A percentile compares a stretch with the other conserved stretches of the same genome.
Conservation (phyloP, 2,329 filamentous ascomycete genomes). For the Monosporascus ibericus region DNA sequence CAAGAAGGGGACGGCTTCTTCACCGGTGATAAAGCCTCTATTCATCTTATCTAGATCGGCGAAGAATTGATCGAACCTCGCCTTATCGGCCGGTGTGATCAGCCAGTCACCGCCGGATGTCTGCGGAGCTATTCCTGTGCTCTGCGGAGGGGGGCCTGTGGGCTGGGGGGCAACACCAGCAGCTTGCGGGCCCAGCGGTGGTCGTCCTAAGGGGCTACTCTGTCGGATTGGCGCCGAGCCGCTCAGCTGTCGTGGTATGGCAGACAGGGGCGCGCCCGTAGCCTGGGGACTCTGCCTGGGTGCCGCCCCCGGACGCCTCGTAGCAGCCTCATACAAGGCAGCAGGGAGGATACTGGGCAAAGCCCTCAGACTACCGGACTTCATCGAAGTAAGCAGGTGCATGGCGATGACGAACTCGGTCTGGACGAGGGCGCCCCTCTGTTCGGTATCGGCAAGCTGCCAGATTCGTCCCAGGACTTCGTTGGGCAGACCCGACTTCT, state of each 20-base stretch:
- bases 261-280: slow-evolving; percentile 51
- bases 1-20: slow-evolving; percentile 91
- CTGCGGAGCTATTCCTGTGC: slow-evolving; percentile 11
- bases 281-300: slow-evolving; percentile 45
- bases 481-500: slow-evolving; percentile 84
- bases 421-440: slow-evolving; percentile 76
- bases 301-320: slow-evolving; percentile 53
- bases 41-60: slow-evolving; percentile 73
- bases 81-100: slow-evolving; percentile 77
- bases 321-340: slow-evolving; percentile 84
- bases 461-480: slow-evolving; percentile 92
- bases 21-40: slow-evolving; percentile 81
- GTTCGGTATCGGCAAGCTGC: slow-evolving; percentile 90
- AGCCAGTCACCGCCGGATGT: slow-evolving; percentile 68
- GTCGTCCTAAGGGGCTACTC: slow-evolving; percentile 50
- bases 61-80: slow-evolving; percentile 82
- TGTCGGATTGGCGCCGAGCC: slow-evolving; percentile 60
- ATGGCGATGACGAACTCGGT: slow-evolving; percentile 98
- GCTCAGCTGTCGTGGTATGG: slow-evolving; percentile 79
- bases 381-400: slow-evolving; percentile 91
- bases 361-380: slow-evolving; percentile 71
- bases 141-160: slow-evolving; percentile 1
- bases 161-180: slow-evolving; percentile 25
- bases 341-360: slow-evolving; percentile 77
- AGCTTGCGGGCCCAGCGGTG: slow-evolving; percentile 38